Percentiles rank a stretch among this genome's conserved stretches.
Conservation (phyloP, 2,329 filamentous ascomycete genomes). For the Colletotrichum plurivorum region DNA sequence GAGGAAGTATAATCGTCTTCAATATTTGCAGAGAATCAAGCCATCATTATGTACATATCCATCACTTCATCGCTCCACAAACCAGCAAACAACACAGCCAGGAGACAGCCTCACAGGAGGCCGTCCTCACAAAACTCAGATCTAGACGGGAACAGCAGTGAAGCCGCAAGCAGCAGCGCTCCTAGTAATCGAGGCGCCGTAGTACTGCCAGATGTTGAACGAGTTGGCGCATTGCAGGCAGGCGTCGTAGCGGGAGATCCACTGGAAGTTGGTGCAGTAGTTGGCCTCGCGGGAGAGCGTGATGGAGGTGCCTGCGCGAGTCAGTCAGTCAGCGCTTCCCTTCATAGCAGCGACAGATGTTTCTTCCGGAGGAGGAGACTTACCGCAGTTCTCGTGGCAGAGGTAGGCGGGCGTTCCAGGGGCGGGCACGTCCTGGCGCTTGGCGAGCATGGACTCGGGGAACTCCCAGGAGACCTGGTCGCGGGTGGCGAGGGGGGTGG, state of each 20-base stretch:
- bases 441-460: constrained; percentile 51
- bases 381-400: constrained; percentile 67
- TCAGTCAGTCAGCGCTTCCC: no score
- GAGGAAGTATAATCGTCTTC: neutral
- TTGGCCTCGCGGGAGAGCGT: constrained; percentile 48
- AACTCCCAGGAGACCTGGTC: constrained; percentile 45
- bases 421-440: constrained; percentile 56
- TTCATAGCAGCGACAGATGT: neutral
- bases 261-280: constrained; percentile 50
- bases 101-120: neutral
- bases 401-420: constrained; percentile 50
- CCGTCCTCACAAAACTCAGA: neutral
- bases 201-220: constrained; percentile 60
- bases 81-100: no score
- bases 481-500: constrained; percentile 35
- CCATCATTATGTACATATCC: neutral
- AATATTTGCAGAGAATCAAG: neutral
- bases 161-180: constrained; percentile 55
- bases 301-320: constrained; percentile 49
- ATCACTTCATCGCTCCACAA: neutral
- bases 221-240: constrained; percentile 61
- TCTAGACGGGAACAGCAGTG: constrained; percentile 24
- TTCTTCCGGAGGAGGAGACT: constrained; percentile 35
- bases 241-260: constrained; percentile 45
- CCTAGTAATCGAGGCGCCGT: constrained; percentile 53